Base-by-base conservation (phyloP, 192 early-diverging fungal species). In the Gaertneriomyces sp. region DNA sequence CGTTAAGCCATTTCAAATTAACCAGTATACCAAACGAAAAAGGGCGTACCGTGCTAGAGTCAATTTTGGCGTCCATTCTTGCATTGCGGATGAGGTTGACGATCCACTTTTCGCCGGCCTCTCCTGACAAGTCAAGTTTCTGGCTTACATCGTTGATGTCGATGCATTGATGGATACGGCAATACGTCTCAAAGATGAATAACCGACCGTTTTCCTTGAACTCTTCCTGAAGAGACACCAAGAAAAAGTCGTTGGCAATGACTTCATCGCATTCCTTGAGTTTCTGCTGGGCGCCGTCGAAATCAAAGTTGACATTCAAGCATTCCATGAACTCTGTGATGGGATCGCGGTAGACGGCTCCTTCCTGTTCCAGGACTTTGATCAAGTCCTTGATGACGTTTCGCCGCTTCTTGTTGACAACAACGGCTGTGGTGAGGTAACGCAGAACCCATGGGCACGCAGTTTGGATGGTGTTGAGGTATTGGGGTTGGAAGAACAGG, bases 401-500 rank as follows among this genome's bases (percentile, higher is more conserved):
- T 66, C 90, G 81, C 58, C 91, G 88, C 73, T 89, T 90, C 60
- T 79, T 78, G 87, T 94, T 95, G 66, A 90, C 93, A 54, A 98
- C 82, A 33, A 96, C 86, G 58, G 92, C 92, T 4, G 93, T 89
- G n/a, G 89, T 80, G 50, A 97, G 82, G 69, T 98, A 98, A 57
- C 93, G 91, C 61, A 98, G 86, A 20, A 97, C 89, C 93, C 94
- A 96, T 46, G 96, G 96, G 64, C 93, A 96, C 4, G 93, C 82
- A 16, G 92, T 95, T 75, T 98, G 95, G 72, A 98, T 95, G 6
- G 95, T 93, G 87, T 95, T 98, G 76, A 95, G 86, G 79, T 98
- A 98, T 64, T 84, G 82, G 56, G 93, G 88, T 65, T 85, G 80
- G 73, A 97, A 82, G 81, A 96, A 93, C 70, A 95, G 84, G 75